Conservation (phyloP, 2,329 filamentous ascomycete species). For the Ophiocordyceps camponoti-leonardi region DNA sequence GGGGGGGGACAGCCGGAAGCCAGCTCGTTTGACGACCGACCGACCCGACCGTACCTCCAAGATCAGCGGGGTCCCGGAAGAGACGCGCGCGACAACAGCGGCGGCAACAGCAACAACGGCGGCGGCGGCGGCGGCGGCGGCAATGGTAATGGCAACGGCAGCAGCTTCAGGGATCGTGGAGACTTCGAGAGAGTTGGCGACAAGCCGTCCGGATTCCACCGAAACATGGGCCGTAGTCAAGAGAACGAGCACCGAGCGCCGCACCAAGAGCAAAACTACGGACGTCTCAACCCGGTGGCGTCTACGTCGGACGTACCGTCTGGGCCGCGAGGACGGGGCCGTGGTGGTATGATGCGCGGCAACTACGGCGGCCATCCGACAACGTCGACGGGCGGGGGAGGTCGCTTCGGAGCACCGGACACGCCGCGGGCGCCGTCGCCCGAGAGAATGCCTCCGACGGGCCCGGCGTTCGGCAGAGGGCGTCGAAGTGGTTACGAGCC, state of each 20-base stretch:
- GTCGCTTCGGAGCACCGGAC: constrained; percentile 22
- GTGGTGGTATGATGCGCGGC: constrained; percentile 22
- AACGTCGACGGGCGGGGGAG: constrained; percentile 22
- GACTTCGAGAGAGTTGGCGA: constrained; percentile 15
- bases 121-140: no score
- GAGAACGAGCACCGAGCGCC: constrained; percentile 32
- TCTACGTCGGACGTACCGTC: constrained; percentile 30
- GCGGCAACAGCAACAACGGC: constrained; percentile 8
- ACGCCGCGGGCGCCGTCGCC: constrained; percentile 24
- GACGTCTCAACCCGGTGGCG: constrained; percentile 37
- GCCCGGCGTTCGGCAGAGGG: constrained; percentile 30
- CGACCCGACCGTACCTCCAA: constrained; percentile 20
- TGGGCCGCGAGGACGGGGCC: constrained; percentile 36
- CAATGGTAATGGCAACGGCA: constrained; percentile 5
- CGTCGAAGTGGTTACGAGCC: constrained; percentile 27
- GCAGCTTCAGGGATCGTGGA: constrained; percentile 15
- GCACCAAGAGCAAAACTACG: constrained; percentile 44
- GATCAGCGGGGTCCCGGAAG: constrained; percentile 14
- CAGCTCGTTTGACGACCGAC: constrained; percentile 26
- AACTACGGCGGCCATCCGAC: constrained; percentile 15
- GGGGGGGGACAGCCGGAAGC: constrained; percentile 18
- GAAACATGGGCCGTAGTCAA: constrained; percentile 15
- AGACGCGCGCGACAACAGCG: constrained; percentile 13
- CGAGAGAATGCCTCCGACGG: constrained; percentile 34
- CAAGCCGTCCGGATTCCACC: constrained; percentile 20